Evolutionary conservation across 2,329 filamentous ascomycete species (phyloP), one percentile per base, ranked within the genome.

Genomic region (Xylaria hypoxylon): DNA sequence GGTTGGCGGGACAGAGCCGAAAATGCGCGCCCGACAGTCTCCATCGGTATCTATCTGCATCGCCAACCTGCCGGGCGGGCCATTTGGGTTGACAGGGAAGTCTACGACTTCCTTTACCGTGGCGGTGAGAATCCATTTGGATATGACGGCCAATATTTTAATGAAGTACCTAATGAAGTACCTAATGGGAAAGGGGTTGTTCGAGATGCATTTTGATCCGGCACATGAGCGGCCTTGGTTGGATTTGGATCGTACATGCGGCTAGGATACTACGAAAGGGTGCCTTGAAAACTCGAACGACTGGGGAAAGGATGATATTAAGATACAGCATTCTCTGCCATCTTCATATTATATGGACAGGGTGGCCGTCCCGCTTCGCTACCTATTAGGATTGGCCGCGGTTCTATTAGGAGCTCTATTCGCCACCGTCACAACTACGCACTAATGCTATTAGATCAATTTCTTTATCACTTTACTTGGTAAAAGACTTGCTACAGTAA

Each of bases 181-280:
- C 42, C 42, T 44, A 4, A 19, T 22, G 42, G 42, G 2, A 44
- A 44, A 22, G 42, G 42, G 17, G 19, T 44, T 44, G 42, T 44
- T 22, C 42, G 42, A 44, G 42, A 44, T 22, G 42, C n/a, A n/a
- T 17, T 44, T 44, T 44, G 42, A 44, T 44, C n/a, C 42, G 19
- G 1, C 19, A 6, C 19, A 19, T 44, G 42, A 44, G 42, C 42
- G n/a, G 42, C 42, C 42, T 19, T 6, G 19, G 17, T 44, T 3
- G 6, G n/a, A 4, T 44, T 44, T 19, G 3, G 7, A 13, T 2
- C 11, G 40, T 44, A 44, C 19, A 5, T 19, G 6, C 17, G 19
- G n/a, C 42, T 6, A 44, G 42, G 42, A 44, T 44, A 44, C 19
- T 44, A 44, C 42, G 5, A 19, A n/a, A n/a, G n/a, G n/a, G n/a